Conservation (phyloP, 106 monocot species). For the Amphibolis antarctica region DNA sequence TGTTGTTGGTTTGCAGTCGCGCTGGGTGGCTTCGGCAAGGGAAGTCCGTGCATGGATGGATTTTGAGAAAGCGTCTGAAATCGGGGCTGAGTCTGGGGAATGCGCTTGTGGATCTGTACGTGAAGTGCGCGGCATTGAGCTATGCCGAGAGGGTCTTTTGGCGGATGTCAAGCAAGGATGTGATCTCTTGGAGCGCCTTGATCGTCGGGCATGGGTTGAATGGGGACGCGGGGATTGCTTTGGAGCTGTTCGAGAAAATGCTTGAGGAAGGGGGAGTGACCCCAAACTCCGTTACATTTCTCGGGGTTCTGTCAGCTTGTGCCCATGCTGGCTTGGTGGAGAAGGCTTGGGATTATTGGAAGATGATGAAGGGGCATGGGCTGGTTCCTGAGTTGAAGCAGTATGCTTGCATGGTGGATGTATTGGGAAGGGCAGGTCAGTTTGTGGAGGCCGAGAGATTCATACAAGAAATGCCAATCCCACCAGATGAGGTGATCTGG, state of each 20-base stretch:
- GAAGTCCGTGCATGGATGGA: conserved; percentile 37
- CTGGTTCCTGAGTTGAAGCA: conserved; percentile 34
- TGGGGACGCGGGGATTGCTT: conserved; percentile 30
- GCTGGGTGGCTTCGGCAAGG: conserved; percentile 26
- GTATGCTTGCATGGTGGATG: conserved; percentile 42
- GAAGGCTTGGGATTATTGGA: conserved; percentile 35
- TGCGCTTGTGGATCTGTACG: conserved; percentile 71
- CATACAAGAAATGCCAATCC: conserved; percentile 34
- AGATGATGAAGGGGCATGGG: conserved; percentile 19
- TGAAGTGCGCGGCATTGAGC: conserved; percentile 39
- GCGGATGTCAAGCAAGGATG: conserved; percentile 36
- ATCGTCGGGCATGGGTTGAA: conserved; percentile 53
- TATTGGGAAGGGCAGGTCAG: conserved; percentile 27
- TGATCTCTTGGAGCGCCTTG: conserved; percentile 65
- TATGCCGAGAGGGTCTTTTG: conserved; percentile 37
- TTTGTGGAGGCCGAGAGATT: conserved; percentile 33
- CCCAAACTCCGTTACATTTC: conserved; percentile 57
- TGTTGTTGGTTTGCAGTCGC: conserved; percentile 31
- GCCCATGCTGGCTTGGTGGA: conserved; percentile 58
- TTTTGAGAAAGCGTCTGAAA: conserved; percentile 15
- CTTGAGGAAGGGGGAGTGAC: conserved; percentile 8
- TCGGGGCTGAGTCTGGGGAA: conserved; percentile 38
- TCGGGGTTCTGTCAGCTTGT: conserved; percentile 58
- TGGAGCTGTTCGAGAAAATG: conserved; percentile 46
- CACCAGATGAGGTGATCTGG: conserved; percentile 33